These are phyloP conservation scores for Saraca asoca DNA, from an alignment of 331 rosid genomes.

Conservation along the genomic window DNA sequence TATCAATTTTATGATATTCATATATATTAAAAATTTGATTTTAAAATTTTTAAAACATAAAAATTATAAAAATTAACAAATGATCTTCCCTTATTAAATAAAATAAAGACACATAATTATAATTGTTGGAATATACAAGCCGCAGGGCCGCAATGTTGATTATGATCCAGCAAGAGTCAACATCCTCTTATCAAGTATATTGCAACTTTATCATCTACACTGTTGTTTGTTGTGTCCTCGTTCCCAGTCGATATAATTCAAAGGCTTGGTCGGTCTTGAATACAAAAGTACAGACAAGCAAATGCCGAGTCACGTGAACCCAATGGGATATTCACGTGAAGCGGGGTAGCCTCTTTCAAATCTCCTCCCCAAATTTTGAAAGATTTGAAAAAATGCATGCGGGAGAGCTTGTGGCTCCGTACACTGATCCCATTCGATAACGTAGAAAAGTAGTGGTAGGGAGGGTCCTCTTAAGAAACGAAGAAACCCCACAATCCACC, in stretches of 20 bases:
- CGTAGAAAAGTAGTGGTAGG: not conserved
- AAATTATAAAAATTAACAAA: too few relatives aligned
- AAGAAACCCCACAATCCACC: conserved; percentile 34
- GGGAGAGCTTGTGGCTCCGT: conserved; percentile 22
- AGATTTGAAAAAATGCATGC: conserved; percentile 6
- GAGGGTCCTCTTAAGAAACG: conserved; percentile 14
- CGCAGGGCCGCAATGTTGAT: too few relatives aligned
- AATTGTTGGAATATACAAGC: too few relatives aligned
- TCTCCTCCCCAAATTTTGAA: not conserved
- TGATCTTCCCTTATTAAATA: too few relatives aligned
- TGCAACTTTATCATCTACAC: not conserved
- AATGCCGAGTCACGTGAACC: conserved; percentile 45
- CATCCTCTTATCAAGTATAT: not conserved
- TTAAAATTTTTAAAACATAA: too few relatives aligned
- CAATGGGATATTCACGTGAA: conserved; percentile 48
- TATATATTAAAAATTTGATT: too few relatives aligned
- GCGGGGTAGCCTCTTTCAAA: conserved; percentile 4
- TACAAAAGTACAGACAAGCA: conserved; percentile 38
- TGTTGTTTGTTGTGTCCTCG: conserved; percentile 18
- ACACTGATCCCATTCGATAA: not conserved
- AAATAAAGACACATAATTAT: too few relatives aligned
- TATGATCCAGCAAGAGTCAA: not conserved
- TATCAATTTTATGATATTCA: too few relatives aligned
- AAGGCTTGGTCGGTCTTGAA: not conserved
- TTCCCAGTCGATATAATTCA: conserved; percentile 7